phyloP scores from a whole-genome alignment of 2,329 filamentous ascomycete species.

The Aspergillus sp. region DNA sequence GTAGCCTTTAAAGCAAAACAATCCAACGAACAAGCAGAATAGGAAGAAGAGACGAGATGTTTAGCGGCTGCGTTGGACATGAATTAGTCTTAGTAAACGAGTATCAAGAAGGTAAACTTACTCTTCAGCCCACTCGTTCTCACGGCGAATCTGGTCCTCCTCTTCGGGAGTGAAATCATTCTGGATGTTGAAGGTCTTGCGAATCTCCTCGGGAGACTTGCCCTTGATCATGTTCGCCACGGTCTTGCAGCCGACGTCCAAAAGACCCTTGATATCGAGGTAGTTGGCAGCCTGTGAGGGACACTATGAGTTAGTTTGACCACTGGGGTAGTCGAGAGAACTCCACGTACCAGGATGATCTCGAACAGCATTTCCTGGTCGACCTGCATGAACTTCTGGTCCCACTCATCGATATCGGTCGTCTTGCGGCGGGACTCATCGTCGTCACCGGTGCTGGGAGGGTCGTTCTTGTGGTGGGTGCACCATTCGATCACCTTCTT shows the following conservation, averaged over 20 bases:
- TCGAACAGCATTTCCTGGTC: conserved; percentile 99
- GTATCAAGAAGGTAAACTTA: conserved; percentile 32
- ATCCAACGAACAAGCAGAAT: background rate
- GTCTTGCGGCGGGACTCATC: conserved; percentile 96
- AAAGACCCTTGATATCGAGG: conserved; percentile 95
- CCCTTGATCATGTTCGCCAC: conserved; percentile 99
- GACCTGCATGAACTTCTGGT: conserved; percentile 99
- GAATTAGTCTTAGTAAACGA: background rate
- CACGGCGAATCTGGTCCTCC: conserved; percentile 92
- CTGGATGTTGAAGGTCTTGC: conserved; percentile 99
- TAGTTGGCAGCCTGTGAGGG: conserved; percentile 82
- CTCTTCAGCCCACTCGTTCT: conserved; percentile 92
- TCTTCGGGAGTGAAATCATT: conserved; percentile 99
- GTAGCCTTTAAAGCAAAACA: background rate
- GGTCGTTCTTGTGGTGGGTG: conserved; percentile 88
- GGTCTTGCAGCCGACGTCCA: conserved; percentile 98
- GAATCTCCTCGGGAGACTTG: conserved; percentile 98
- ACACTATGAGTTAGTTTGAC: conserved; percentile 3
- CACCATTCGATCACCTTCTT: conserved; percentile 99
- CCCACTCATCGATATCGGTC: conserved; percentile 99
- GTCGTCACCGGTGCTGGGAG: conserved; percentile 77
- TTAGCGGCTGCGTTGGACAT: background rate
- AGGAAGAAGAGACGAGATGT: background rate
- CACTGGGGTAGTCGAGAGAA: background rate
- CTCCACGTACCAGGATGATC: conserved; percentile 81